Evolutionary conservation across 2,329 filamentous ascomycete species (phyloP), one percentile per base, ranked within the genome.

Genomic region (Eutypa lata): DNA sequence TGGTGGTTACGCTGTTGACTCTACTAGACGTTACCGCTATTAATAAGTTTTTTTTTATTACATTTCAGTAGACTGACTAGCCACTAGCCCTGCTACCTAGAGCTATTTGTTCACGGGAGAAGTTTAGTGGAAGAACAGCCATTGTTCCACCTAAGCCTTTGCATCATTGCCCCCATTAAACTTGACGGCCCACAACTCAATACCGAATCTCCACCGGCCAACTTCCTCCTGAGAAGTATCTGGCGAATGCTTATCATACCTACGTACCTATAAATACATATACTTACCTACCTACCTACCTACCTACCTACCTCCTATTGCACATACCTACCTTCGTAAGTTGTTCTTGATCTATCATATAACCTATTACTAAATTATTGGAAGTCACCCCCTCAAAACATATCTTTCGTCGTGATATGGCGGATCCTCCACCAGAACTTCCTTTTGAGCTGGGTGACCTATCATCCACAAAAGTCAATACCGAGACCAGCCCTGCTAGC

Each of bases 381-480:
- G 3, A 6, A 42, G 38, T 19, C 8, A 13, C 19, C 19, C 18
- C 3, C 16, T 11, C n/a, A 33, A 24, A n/a, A n/a, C n/a, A n/a
- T 6, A 19, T 19, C 37, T n/a, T 40, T 31, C n/a, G n/a, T 24
- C 33, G 13, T 47, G 14, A 16, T 5, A 42, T 51, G 49, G 49
- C 44, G n/a, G 24, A 38, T 16, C 33, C 43, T 28, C 31, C 43
- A 8, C 43, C 31, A 26, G 40, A 37, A 22, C 26, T 28, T 22
- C 43, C 40, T 16, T 46, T 47, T 38, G 49, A 51, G 40, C 49
- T 47, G 24, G 42, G 43, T 7, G 33, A 47, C 16, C 18, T 47
- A 14, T 40, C 43, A n/a, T 22, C 43, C 14, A 14, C 43, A 37
- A 46, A 42, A 13, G 42, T 31, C 18, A 38, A 37, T 40, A 26